Evolutionary conservation across 2,329 filamentous ascomycete species (phyloP), one percentile per base, ranked within the genome.

Genomic region (Diaporthe batatas): DNA sequence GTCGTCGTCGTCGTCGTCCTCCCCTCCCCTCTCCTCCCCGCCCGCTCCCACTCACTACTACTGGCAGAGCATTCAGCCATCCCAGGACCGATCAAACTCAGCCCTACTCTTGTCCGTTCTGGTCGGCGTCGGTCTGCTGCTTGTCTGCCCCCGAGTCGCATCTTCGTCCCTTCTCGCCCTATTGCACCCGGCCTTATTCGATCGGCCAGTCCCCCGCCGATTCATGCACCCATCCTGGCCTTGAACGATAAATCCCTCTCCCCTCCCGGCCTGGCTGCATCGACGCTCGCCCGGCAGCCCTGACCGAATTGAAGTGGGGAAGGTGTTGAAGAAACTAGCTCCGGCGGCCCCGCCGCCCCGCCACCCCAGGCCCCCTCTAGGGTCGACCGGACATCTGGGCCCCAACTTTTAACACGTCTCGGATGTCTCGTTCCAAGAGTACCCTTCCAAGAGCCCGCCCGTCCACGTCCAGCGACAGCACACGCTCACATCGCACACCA

Each of bases 291-390:
- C 51, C 65, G 47, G 53, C 59, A 21, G 16, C 42, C 44, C 53
- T 49, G 44, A 57, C 68, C 68, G 68, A 53, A 53, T 29, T 39
- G 32, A 21, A 53, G 68, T 70, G 68, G 68, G 68, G 55, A 59
- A 62, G 68, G 55, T 42, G 42, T 36, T 62, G 68, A 65, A 70
- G 68, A 70, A 70, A 62, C 54, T 70, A 62, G 68, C 55, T 57
- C 68, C 55, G 68, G 68, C 29, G 54, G 68, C 68, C 57, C 68
- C 68, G 68, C 68, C 42, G 68, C 68, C 57, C 68, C 68, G 68
- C 54, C 29, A 25, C 59, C 14, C 32, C 25, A 49, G 59, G 42
- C 42, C 16, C 16, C 39, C 42, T 39, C 59, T 64, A 49, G 59
- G 25, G 39, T 64, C 59, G 18, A 49, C 42, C 59, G 59, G 58